These are phyloP conservation scores for Ceratobasidium sp. DNA, from an alignment of 1,284 basidiomycete genomes.

Conservation along the genomic window DNA sequence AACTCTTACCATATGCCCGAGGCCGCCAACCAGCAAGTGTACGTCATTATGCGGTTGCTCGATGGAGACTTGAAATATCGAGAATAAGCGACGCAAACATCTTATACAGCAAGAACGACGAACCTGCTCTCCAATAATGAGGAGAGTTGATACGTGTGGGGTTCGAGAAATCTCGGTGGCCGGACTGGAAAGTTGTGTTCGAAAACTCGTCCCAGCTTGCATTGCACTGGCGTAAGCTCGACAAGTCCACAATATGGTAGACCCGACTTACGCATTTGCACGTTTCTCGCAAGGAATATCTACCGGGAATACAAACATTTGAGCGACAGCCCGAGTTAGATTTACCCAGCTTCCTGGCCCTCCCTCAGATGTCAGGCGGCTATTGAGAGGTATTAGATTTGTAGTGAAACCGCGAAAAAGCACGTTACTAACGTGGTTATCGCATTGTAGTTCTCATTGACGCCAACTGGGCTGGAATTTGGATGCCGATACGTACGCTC, in stretches of 20 bases:
- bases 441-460: conserved; percentile 8
- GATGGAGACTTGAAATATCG: not conserved
- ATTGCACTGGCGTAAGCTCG: no score
- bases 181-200: conserved; percentile 42
- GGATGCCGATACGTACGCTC: conserved; percentile 46
- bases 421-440: no score
- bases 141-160: not conserved
- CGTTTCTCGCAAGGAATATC: not conserved
- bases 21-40: conserved; percentile 37
- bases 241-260: no score
- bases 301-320: conserved; percentile 28
- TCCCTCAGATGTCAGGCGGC: no score
- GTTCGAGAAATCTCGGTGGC: conserved; percentile 3
- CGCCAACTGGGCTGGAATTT: not conserved
- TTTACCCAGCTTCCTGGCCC: conserved; percentile 28
- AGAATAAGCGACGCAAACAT: not conserved
- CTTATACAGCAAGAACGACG: no score
- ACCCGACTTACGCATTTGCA: conserved; percentile 15
- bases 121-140: conserved; percentile 5
- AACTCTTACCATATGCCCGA: conserved; percentile 41
- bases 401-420: no score
- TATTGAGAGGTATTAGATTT: no score
- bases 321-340: conserved; percentile 29
- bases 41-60: conserved; percentile 44
- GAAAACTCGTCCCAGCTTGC: conserved; percentile 47